Evolutionary conservation across 2,329 filamentous ascomycete genomes (phyloP).

Genomic region (Bipolaris sorokiniana): DNA sequence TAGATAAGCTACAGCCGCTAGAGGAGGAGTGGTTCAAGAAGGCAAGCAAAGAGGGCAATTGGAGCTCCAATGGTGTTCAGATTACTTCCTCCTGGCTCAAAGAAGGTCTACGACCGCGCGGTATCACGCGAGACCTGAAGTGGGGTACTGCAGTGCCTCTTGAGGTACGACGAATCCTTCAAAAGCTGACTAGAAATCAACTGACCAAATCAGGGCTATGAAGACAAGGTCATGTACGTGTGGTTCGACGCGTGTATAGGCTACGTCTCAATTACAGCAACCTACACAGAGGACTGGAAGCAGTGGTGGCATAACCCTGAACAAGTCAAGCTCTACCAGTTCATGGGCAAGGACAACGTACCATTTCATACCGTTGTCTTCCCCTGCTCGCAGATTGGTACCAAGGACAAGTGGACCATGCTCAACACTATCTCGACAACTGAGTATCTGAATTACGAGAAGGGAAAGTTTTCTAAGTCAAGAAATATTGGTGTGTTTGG

Average conservation of each 20-base stretch:
- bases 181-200: not conserved
- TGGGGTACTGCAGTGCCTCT: constrained; percentile 76
- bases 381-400: constrained; percentile 84
- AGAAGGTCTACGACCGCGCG: constrained; percentile 82
- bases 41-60: constrained; percentile 74
- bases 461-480: constrained; percentile 85
- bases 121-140: constrained; percentile 89
- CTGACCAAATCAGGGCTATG: constrained; percentile 57
- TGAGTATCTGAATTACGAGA: constrained; percentile 64
- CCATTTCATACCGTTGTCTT: constrained; percentile 92
- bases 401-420: constrained; percentile 85
- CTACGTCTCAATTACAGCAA: constrained; percentile 93
- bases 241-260: constrained; percentile 94
- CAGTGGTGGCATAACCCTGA: constrained; percentile 94
- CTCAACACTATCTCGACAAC: constrained; percentile 87
- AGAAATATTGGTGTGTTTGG: constrained; percentile 90
- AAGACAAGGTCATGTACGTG: constrained; percentile 86
- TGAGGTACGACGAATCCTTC: constrained; percentile 32
- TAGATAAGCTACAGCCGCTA: constrained; percentile 80
- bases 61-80: constrained; percentile 75
- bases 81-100: constrained; percentile 84
- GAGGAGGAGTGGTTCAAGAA: constrained; percentile 79
- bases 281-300: constrained; percentile 88
- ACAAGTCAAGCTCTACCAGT: constrained; percentile 83
- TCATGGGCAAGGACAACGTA: constrained; percentile 93